Evolutionary conservation across 2,329 filamentous ascomycete genomes (phyloP).

Genomic region (Fusarium sulawesiense): DNA sequence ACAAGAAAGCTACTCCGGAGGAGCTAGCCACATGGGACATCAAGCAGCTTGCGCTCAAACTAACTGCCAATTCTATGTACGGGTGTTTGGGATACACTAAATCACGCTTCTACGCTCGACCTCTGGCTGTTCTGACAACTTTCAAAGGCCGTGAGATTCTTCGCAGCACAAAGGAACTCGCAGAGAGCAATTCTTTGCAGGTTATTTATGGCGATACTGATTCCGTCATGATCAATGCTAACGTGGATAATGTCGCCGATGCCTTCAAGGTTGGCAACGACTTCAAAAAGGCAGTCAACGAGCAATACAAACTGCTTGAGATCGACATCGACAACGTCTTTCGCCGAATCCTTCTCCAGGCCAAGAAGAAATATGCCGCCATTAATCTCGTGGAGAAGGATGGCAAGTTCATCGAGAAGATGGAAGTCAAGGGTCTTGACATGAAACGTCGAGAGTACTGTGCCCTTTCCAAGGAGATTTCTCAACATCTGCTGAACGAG

Average conservation of each 20-base stretch:
- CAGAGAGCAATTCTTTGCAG: slow-evolving; percentile 88
- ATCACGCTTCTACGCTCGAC: slow-evolving; percentile 96
- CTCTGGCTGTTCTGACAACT: slow-evolving; percentile 93
- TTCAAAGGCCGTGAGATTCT: slow-evolving; percentile 98
- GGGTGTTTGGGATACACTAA: slow-evolving; percentile 97
- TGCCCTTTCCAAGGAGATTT: slow-evolving; percentile 93
- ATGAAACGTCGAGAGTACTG: slow-evolving; percentile 99
- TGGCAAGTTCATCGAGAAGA: slow-evolving; percentile 90
- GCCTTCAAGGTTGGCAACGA: slow-evolving; percentile 92
- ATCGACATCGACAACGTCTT: slow-evolving; percentile 99
- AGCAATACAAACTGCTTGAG: slow-evolving; percentile 90
- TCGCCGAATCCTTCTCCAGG: slow-evolving; percentile 89
- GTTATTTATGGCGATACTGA: slow-evolving; percentile 99
- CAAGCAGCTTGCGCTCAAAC: slow-evolving; percentile 94
- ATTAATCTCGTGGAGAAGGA: slow-evolving; percentile 92
- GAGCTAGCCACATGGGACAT: slow-evolving; percentile 97
- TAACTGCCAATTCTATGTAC: slow-evolving; percentile 99
- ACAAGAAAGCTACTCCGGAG: slow-evolving; percentile 85
- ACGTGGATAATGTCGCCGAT: slow-evolving; percentile 91
- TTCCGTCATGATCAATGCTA: slow-evolving; percentile 99
- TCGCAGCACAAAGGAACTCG: slow-evolving; percentile 93
- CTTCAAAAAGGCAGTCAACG: slow-evolving; percentile 95
- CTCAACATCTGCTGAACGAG: slow-evolving; percentile 88
- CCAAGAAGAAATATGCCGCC: slow-evolving; percentile 99
- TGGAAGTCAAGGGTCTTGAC: slow-evolving; percentile 97